phyloP scores from a whole-genome alignment of 768 basidiomycete genomes.

The Xerocomus spinulosus region DNA sequence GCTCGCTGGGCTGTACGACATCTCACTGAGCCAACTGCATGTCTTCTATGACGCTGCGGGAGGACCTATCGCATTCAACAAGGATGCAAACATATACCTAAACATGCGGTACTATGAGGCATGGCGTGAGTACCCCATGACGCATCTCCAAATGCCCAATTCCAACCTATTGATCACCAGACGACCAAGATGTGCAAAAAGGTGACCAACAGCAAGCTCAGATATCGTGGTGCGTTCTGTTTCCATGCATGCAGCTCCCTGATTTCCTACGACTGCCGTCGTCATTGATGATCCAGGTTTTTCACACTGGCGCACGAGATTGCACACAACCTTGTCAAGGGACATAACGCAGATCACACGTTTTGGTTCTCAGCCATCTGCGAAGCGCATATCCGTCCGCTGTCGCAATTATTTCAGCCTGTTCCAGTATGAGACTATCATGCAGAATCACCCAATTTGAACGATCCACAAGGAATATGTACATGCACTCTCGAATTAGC shows the following conservation, averaged over 20 bases:
- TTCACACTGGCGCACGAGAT: slow-evolving; percentile 87
- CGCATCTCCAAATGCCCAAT: no score
- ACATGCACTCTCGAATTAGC: no score
- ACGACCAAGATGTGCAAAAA: slow-evolving; percentile 1
- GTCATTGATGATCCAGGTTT: slow-evolving; percentile 61
- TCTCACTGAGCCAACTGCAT: slow-evolving; percentile 65
- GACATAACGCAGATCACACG: slow-evolving; percentile 83
- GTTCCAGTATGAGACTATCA: no score
- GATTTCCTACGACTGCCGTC: no score
- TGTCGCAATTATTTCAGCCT: no score
- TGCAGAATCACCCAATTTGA: no score
- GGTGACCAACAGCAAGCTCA: neutral
- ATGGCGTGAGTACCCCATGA: slow-evolving; percentile 82
- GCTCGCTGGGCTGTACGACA: slow-evolving; percentile 63
- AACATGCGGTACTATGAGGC: slow-evolving; percentile 79
- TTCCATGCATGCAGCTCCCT: neutral
- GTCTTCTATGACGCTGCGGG: slow-evolving; percentile 80
- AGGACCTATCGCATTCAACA: slow-evolving; percentile 87
- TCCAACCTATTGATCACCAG: neutral
- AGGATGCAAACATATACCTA: slow-evolving; percentile 76
- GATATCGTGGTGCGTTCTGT: neutral
- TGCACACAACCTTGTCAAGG: slow-evolving; percentile 79
- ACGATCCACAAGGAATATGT: no score
- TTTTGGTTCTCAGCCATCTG: slow-evolving; percentile 89
- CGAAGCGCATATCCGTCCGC: slow-evolving; percentile 62